These are phyloP conservation scores for Fistulinella prunicolor DNA, from an alignment of 768 basidiomycete genomes.

Conservation along the genomic window DNA sequence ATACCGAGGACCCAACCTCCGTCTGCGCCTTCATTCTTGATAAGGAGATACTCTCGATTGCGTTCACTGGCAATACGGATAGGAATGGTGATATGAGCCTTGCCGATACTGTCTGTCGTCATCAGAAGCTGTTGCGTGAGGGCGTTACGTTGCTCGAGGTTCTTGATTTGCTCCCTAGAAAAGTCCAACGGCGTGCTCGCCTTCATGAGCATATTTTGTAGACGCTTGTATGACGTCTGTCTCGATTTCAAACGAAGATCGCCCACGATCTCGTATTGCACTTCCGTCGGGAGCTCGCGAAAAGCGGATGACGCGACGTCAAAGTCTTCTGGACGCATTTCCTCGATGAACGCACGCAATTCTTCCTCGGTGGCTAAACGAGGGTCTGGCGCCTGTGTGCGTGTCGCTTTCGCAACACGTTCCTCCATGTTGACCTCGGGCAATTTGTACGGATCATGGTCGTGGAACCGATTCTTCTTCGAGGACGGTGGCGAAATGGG, in stretches of 20 bases:
- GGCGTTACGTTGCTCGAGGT: constrained; percentile 82
- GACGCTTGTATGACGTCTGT: constrained; percentile 87
- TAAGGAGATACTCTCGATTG: constrained; percentile 90
- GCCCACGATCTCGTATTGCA: constrained; percentile 97
- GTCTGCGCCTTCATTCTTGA: constrained; percentile 83
- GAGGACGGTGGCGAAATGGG: constrained; percentile 45
- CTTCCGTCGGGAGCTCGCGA: constrained; percentile 88
- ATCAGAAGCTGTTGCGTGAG: constrained; percentile 90
- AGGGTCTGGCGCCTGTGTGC: constrained; percentile 70
- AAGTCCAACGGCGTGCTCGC: constrained; percentile 89
- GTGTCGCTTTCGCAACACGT: constrained; percentile 58
- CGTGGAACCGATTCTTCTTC: constrained; percentile 63
- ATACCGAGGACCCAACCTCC: constrained; percentile 97
- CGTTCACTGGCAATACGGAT: constrained; percentile 93
- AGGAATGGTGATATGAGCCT: constrained; percentile 85
- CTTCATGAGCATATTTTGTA: constrained; percentile 84
- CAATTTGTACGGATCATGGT: constrained; percentile 91
- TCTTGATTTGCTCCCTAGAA: constrained; percentile 92
- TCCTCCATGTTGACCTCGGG: constrained; percentile 77
- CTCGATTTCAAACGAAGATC: constrained; percentile 93
- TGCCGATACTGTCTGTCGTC: constrained; percentile 92
- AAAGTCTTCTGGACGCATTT: constrained; percentile 94
- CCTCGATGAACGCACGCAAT: constrained; percentile 87
- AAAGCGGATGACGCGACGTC: constrained; percentile 90
- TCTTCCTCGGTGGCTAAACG: constrained; percentile 96